Evolutionary conservation across 1,139 yeast genomes (phyloP).

Genomic region (Blastobotrys proliferans): DNA sequence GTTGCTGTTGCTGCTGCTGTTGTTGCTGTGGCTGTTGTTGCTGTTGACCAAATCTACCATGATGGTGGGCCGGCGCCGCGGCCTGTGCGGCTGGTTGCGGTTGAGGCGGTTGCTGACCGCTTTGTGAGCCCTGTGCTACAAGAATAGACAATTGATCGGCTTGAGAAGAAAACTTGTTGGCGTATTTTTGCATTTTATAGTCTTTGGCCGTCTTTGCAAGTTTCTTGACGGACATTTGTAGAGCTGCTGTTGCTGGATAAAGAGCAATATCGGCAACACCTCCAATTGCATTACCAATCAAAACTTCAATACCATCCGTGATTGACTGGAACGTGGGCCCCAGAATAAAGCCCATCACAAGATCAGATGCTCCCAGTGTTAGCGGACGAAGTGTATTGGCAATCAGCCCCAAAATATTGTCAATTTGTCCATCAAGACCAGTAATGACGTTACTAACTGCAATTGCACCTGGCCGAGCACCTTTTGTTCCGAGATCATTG

Average conservation of each 20-base stretch:
- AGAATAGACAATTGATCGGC: conserved; percentile 7
- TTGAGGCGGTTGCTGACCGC: not conserved
- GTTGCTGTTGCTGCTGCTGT: not conserved
- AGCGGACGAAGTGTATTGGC: conserved; percentile 26
- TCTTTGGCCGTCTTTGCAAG: conserved; percentile 21
- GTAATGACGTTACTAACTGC: conserved; percentile 27
- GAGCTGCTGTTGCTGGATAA: conserved; percentile 20
- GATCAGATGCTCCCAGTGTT: conserved; percentile 27
- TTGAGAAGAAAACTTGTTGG: conserved; percentile 1
- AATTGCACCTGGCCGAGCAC: conserved; percentile 28
- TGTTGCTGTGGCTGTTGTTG: not conserved
- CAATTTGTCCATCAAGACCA: conserved; percentile 35
- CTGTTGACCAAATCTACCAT: not conserved
- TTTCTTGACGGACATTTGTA: conserved; percentile 22
- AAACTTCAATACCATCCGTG: conserved; percentile 33
- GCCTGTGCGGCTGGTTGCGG: not conserved
- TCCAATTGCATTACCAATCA: conserved; percentile 30
- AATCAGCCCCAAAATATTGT: conserved; percentile 28
- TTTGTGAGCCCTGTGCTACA: not conserved
- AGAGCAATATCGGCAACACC: conserved; percentile 23
- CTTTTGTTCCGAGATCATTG: conserved; percentile 21
- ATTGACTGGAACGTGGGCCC: conserved; percentile 33
- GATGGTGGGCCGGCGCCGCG: not conserved
- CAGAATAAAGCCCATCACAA: conserved; percentile 24
- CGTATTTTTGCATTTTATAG: conserved; percentile 15